Evolutionary conservation across 129 eudicot genomes (phyloP), one percentile per base, ranked within the genome.

Genomic region (Flaveria ramosissima): DNA sequence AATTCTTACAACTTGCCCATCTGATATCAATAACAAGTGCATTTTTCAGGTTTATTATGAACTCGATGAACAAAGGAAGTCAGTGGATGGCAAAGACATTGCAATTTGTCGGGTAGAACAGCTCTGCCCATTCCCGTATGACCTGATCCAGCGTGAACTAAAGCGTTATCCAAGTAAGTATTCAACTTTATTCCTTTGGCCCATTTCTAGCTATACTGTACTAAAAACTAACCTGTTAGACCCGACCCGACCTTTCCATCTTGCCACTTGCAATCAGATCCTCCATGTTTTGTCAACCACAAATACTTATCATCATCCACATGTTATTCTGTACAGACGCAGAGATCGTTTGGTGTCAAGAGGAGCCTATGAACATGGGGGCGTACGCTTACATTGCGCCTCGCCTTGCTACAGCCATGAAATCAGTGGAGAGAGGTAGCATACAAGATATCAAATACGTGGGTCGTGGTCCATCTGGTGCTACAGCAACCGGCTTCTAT

Each of bases 361-460:
- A 93, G 76, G 98, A 93, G 91, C 97, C 98, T 50, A 83, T 90
- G 98, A 93, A 93, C 87, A 93, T 93, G 98, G 98, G 98, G 46
- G 98, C 96, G 14, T 93, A 75, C 78, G 36, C 46, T 27, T 89
- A 90, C 78, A 87, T 93, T 13, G 82, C 84, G 14, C 93, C 91
- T 17, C 97, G 98, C 15, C 91, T 93, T 55, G 78, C 78, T 46
- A 88, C 97, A 2, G 85, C 98, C 62, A 90, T 93, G 96, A 93
- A 87, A 80, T 85, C 73, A 27, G 50, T 88, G 52, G 82, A 75
- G 19, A 84, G 97, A 74, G 98, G 98, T 20, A 81, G 27, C 39
- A 57, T 84, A 67, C 84, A 90, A 27, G 96, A 90, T 71, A 78
- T 93, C 68, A 93, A 93, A 71, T 93, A 93, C 11, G 88, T 79